Conservation (phyloP, 768 basidiomycete species). For the Baorangia bicolor region DNA sequence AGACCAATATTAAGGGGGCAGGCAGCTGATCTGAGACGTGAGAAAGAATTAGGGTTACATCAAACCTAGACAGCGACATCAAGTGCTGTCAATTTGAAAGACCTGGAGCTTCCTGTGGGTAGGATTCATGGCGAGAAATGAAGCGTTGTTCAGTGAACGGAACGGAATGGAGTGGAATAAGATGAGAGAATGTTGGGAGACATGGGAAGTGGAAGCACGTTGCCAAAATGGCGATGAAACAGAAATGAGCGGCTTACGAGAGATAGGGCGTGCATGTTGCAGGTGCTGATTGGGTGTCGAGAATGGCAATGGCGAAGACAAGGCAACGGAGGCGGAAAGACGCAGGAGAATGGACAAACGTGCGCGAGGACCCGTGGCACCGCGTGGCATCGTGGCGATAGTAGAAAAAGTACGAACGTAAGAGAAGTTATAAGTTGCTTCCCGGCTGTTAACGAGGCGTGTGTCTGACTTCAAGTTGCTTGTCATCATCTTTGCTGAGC, state of each 20-base stretch:
- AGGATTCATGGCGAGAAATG: slow-evolving; percentile 1
- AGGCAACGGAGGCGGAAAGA: slow-evolving; percentile 7
- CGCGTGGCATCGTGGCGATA: slow-evolving; percentile 19
- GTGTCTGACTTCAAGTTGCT: slow-evolving; percentile 1
- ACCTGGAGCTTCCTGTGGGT: slow-evolving; percentile 4
- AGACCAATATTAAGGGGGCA: too few relatives aligned
- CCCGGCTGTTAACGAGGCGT: slow-evolving; percentile 18
- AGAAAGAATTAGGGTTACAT: slow-evolving; percentile 19
- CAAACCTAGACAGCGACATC: not conserved
- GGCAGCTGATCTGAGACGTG: slow-evolving; percentile 7
- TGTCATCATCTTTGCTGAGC: slow-evolving; percentile 13
- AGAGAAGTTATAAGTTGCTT: slow-evolving; percentile 10
- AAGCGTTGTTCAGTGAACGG: too few relatives aligned
- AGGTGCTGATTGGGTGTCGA: slow-evolving; percentile 22
- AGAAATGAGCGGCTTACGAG: slow-evolving; percentile 17
- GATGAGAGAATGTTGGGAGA: not conserved
- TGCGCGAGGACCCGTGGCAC: slow-evolving; percentile 38
- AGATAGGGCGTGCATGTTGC: slow-evolving; percentile 24
- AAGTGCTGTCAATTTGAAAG: slow-evolving; percentile 26
- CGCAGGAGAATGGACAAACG: slow-evolving; percentile 29
- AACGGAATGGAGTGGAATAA: not conserved
- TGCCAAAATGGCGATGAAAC: slow-evolving; percentile 11
- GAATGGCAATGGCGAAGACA: slow-evolving; percentile 9
- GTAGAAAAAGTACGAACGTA: slow-evolving; percentile 29
- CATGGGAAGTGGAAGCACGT: slow-evolving; percentile 17